Conservation (phyloP, 1,284 basidiomycete species). For the Phaffia rhodozyma region DNA sequence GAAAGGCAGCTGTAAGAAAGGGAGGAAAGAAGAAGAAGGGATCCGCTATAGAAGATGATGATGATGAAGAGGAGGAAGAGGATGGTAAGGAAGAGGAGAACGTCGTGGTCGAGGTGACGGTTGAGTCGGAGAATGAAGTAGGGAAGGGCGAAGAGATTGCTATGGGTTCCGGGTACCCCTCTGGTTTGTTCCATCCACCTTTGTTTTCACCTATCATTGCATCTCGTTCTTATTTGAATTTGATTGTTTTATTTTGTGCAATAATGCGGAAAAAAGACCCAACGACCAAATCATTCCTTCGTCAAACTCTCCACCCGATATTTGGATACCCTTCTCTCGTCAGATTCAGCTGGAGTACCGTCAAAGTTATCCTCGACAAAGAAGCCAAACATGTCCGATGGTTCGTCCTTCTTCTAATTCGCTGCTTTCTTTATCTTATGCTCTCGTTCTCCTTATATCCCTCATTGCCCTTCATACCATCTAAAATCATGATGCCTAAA, state of each 20-base stretch:
- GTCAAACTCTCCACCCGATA: conserved; percentile 62
- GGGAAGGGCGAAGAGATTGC: conserved; percentile 40
- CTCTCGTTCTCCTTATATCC: neutral
- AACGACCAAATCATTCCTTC: conserved; percentile 79
- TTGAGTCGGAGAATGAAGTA: conserved; percentile 20
- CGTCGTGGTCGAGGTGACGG: conserved; percentile 44
- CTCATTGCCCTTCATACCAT: neutral
- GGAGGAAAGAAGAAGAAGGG: conserved; percentile 12
- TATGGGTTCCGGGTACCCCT: conserved; percentile 65
- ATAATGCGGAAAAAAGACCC: conserved; percentile 50
- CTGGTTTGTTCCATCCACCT: conserved; percentile 43
- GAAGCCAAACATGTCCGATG: conserved; percentile 64
- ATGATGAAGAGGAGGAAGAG: conserved; percentile 16
- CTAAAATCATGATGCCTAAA: neutral
- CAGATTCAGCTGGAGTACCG: conserved; percentile 91
- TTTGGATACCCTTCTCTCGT: conserved; percentile 88
- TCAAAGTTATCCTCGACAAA: conserved; percentile 76
- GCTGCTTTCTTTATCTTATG: neutral
- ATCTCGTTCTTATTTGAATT: neutral
- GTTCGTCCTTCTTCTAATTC: conserved; percentile 38
- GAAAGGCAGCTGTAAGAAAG: conserved; percentile 4
- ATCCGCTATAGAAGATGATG: conserved; percentile 10
- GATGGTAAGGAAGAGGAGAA: conserved; percentile 27
- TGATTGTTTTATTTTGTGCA: neutral
- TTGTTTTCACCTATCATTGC: neutral